Percentiles rank a stretch among this genome's conserved stretches.
These are phyloP conservation scores for Triticum timopheevii DNA, from an alignment of 176 grass and related monocot genomes.

Conservation along the genomic window DNA sequence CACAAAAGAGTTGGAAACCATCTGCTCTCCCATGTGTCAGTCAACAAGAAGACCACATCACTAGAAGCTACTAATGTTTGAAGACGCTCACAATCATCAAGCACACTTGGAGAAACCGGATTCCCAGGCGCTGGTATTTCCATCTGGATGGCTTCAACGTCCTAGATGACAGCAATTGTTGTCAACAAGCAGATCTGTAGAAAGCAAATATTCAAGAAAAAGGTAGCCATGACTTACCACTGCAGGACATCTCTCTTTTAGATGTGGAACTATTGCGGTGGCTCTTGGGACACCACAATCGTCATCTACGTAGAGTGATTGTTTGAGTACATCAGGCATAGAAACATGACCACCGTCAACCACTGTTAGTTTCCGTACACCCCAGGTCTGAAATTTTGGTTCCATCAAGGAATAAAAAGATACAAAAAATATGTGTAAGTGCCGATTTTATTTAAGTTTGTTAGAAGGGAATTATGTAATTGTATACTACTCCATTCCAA, in stretches of 20 bases:
- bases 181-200: not conserved
- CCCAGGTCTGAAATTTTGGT: constrained; percentile 74
- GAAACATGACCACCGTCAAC: constrained; percentile 64
- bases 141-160: constrained; percentile 74
- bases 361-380: constrained; percentile 79
- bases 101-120: constrained; percentile 49
- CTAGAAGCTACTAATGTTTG: constrained; percentile 66
- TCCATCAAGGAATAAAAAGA: constrained; percentile 24
- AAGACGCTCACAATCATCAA: constrained; percentile 70
- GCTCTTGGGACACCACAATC: constrained; percentile 83
- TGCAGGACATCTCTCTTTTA: constrained; percentile 78
- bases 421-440: not conserved
- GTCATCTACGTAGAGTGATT: constrained; percentile 83
- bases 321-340: constrained; percentile 72
- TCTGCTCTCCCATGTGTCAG: constrained; percentile 80
- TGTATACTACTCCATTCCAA: too few species aligned
- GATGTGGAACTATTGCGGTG: constrained; percentile 64
- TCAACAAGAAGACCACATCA: constrained; percentile 85
- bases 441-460: not conserved
- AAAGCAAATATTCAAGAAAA: not conserved
- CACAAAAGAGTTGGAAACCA: constrained; percentile 93
- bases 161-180: constrained; percentile 48
- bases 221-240: constrained; percentile 45
- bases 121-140: constrained; percentile 72
- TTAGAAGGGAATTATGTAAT: not conserved